These are phyloP conservation scores for Aspergillus intermedius DNA, from an alignment of 2,329 filamentous ascomycete genomes.

Conservation along the genomic window DNA sequence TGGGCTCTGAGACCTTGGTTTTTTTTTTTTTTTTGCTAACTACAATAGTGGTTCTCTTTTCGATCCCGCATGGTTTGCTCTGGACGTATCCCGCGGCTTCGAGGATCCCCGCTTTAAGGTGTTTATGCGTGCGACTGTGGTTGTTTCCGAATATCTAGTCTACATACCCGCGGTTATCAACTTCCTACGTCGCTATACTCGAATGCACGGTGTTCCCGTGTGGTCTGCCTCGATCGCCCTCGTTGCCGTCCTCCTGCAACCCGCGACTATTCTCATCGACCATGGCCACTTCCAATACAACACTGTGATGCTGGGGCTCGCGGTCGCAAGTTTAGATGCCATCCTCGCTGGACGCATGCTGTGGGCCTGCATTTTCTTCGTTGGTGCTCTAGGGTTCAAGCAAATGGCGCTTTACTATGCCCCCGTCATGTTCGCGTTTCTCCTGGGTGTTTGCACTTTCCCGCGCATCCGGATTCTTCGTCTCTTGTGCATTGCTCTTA, in stretches of 20 bases:
- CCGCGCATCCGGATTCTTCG: conserved; percentile 62
- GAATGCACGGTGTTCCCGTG: conserved; percentile 65
- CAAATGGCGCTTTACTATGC: conserved; percentile 99
- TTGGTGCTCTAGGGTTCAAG: conserved; percentile 91
- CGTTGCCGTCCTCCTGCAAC: conserved; percentile 86
- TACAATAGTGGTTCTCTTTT: conserved; percentile 61
- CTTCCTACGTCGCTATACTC: conserved; percentile 75
- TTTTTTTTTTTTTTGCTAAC: conserved; percentile 9
- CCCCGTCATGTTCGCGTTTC: conserved; percentile 83
- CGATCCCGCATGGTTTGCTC: conserved; percentile 78
- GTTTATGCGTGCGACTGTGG: conserved; percentile 90
- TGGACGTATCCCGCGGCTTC: conserved; percentile 72
- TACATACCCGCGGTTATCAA: conserved; percentile 81
- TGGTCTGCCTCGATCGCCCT: conserved; percentile 83
- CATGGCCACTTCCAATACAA: conserved; percentile 98
- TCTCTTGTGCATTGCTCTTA: conserved; percentile 66
- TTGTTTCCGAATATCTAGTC: conserved; percentile 83
- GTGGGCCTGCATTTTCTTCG: conserved; percentile 91
- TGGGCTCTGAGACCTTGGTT: conserved; percentile 1
- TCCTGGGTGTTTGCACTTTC: conserved; percentile 78
- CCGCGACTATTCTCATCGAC: conserved; percentile 82
- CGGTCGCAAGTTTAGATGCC: conserved; percentile 79
- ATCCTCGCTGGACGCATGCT: conserved; percentile 77
- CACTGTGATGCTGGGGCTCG: conserved; percentile 92
- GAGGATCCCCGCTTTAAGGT: conserved; percentile 78